Conservation (phyloP, 768 basidiomycete genomes). For the Leccinum ochraceum region DNA sequence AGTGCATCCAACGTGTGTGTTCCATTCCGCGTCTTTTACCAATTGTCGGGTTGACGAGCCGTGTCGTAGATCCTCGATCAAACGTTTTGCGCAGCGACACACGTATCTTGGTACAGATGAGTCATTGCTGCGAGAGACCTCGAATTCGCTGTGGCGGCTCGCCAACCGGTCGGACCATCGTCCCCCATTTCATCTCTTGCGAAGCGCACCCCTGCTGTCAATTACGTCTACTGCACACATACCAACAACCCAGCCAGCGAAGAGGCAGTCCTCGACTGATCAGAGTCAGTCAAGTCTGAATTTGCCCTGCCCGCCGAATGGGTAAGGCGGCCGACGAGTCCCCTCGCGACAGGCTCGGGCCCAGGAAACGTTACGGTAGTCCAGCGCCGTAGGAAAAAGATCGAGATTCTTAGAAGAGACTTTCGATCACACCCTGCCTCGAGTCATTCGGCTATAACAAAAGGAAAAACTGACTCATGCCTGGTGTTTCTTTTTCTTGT, state of each 20-base stretch:
- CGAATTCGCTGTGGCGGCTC: constrained; percentile 63
- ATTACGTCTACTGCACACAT: constrained; percentile 32
- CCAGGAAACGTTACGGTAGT: constrained; percentile 43
- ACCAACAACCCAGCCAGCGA: constrained; percentile 24
- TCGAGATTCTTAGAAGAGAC: constrained; percentile 37
- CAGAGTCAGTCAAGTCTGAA: constrained; percentile 26
- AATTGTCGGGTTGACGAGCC: not conserved
- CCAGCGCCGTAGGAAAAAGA: constrained; percentile 45
- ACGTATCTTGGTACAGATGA: constrained; percentile 70
- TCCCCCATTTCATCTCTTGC: constrained; percentile 27
- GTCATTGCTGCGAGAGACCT: constrained; percentile 86
- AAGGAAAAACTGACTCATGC: constrained; percentile 14
- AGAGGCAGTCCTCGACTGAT: constrained; percentile 37
- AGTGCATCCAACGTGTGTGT: constrained; percentile 68
- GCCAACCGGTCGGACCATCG: constrained; percentile 23
- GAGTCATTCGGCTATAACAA: constrained; percentile 12
- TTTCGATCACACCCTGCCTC: constrained; percentile 55
- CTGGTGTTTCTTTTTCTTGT: constrained; percentile 4
- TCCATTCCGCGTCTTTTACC: not conserved
- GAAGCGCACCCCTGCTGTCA: constrained; percentile 37
- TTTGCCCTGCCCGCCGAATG: constrained; percentile 45
- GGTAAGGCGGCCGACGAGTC: constrained; percentile 40
- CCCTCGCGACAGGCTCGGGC: constrained; percentile 44
- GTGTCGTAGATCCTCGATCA: constrained; percentile 77
- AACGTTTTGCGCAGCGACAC: constrained; percentile 86